Base-by-base conservation (phyloP, 73 alveolate species). In the Paraurostyla sp. region DNA sequence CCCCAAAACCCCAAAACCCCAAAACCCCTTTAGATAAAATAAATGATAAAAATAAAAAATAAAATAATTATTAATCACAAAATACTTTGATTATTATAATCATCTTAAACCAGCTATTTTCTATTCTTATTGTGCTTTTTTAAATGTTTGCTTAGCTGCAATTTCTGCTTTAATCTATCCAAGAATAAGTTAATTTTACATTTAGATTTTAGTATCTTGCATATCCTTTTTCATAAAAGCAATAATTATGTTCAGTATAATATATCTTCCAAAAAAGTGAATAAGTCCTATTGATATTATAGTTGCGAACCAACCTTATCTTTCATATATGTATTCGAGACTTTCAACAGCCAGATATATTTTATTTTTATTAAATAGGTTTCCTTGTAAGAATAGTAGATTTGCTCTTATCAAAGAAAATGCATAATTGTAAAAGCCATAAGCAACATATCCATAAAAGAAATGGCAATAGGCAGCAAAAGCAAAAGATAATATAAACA, bases 161-260 rank as follows among this genome's bases (percentile, higher is more conserved):
- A 38, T 38, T 38, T 65, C 82, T 1, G 56, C 58, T 13, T 36
- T 65, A 2, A 7, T 65, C 36, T 40, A 38, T 1, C 16, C 58
- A 65, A 65, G 4, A 2, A 0, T 38, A 1, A 38, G 56, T 65
- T 32, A 38, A 30, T 65, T 65, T 9, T 1, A 1, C 33, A 65
- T 38, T 13, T 45, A 22, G 9, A 73, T 9, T 25, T 73, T 49
- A 11, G 86, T 73, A 73, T 73, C 86, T 16, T 49, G 22, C 2
- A 78, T 78, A 51, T 78, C 89, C n/a, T 78, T 78, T 60, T 54
- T 50, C 76, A 78, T 49, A 52, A 78, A 78, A 27, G 89, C 89
- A 52, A 78, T 52, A 20, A 54, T 78, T 13, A 78, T 78, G 33
- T 50, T 78, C 25, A 78, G 80, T 29, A 78, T 32, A 25, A 78